Percentiles rank a stretch among this genome's conserved stretches.
Conservation (phyloP, 257 asterid genomes). For the Solanum paucissectum region DNA sequence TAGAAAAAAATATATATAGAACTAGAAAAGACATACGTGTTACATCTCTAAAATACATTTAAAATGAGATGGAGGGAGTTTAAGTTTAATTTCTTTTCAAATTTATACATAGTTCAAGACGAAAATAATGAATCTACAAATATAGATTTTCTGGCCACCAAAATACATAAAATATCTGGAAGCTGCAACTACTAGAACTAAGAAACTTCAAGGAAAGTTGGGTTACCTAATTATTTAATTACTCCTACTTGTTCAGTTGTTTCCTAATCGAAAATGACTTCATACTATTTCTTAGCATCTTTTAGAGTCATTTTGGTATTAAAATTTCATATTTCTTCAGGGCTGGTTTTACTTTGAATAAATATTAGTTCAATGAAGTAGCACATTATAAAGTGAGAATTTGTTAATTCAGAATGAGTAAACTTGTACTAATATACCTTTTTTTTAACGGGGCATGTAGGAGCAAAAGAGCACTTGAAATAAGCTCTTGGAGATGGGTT, state of each 20-base stretch:
- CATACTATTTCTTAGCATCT: too few species aligned
- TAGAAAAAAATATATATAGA: not conserved
- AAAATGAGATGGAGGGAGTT: not conserved
- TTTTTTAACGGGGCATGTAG: slow-evolving; percentile 81
- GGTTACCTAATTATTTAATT: not conserved
- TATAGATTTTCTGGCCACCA: not conserved
- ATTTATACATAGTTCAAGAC: not conserved
- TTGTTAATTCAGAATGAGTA: too few species aligned
- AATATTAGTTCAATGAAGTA: too few species aligned
- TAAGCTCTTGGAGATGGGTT: slow-evolving; percentile 97
- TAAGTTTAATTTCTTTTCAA: not conserved
- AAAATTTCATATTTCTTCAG: too few species aligned
- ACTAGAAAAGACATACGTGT: not conserved
- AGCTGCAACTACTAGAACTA: not conserved
- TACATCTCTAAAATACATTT: not conserved
- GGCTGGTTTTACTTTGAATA: too few species aligned
- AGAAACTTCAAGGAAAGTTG: not conserved
- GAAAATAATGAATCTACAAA: not conserved
- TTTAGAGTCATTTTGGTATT: too few species aligned
- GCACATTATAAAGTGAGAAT: too few species aligned
- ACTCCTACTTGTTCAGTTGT: not conserved
- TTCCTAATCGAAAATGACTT: not conserved
- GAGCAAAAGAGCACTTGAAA: slow-evolving; percentile 92
- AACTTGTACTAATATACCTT: slow-evolving; percentile 34
- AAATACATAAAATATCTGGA: not conserved